A percentile compares a stretch with the other conserved stretches of the same genome.
Conservation (phyloP, 305 asterid genomes). For the Fraxinus dipetala region DNA sequence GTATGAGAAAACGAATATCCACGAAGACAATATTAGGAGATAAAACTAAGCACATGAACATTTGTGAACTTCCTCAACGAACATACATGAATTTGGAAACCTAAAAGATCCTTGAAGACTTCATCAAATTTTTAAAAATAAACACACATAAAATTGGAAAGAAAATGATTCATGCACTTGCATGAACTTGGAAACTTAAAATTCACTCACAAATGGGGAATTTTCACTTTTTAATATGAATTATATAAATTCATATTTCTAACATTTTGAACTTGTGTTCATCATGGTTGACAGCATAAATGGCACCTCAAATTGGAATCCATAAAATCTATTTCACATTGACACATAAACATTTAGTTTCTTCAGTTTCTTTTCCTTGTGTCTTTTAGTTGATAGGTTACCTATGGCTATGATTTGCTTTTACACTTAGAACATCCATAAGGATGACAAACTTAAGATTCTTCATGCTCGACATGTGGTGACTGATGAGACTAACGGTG, state of each 20-base stretch:
- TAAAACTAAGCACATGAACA: background rate
- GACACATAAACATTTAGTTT: background rate
- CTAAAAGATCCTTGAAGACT: background rate
- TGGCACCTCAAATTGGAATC: background rate
- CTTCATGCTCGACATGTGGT: background rate
- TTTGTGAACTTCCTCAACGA: background rate
- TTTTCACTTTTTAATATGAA: background rate
- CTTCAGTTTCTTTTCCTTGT: background rate
- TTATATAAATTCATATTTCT: background rate
- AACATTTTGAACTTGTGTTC: background rate
- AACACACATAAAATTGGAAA: background rate
- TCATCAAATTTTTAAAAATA: background rate
- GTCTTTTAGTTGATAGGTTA: background rate
- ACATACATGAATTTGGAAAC: background rate
- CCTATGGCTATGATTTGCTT: background rate
- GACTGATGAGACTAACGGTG: background rate
- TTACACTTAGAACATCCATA: background rate
- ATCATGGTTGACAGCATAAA: background rate
- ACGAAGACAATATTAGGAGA: background rate
- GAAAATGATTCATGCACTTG: background rate
- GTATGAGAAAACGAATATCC: background rate
- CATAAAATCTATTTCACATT: background rate
- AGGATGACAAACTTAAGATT: background rate
- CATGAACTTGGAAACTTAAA: background rate
- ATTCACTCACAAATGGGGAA: background rate